phyloP scores from a whole-genome alignment of 768 basidiomycete species.

The Tricholoma saponaceum region DNA sequence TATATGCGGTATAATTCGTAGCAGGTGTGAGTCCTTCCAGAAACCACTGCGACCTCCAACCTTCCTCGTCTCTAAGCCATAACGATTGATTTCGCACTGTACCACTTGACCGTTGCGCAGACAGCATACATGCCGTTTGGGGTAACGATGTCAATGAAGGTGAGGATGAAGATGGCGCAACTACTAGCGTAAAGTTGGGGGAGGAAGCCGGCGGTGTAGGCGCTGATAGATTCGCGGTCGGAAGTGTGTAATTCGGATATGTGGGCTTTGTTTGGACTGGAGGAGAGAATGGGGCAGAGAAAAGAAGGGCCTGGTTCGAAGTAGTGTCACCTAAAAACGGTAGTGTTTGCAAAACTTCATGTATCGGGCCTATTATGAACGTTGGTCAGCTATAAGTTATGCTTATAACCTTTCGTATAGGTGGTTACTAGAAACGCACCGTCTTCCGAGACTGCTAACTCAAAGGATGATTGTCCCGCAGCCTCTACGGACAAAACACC shows the following conservation, averaged over 20 bases:
- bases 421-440: constrained; percentile 21
- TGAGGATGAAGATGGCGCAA: constrained; percentile 45
- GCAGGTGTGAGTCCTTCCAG: constrained; percentile 51
- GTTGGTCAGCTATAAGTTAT: background rate
- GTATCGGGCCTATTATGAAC: constrained; percentile 39
- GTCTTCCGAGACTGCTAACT: constrained; percentile 52
- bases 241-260: constrained; percentile 78
- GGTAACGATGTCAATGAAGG: constrained; percentile 36
- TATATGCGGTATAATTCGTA: constrained; percentile 80
- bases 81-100: constrained; percentile 38
- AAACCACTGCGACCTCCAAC: constrained; percentile 70
- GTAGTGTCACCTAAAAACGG: constrained; percentile 76
- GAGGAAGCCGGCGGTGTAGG: constrained; percentile 37
- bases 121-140: constrained; percentile 60
- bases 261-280: constrained; percentile 31
- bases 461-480: constrained; percentile 40
- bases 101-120: constrained; percentile 31
- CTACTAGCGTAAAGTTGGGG: constrained; percentile 51
- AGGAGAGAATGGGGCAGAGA: constrained; percentile 53
- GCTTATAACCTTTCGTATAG: background rate
- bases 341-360: constrained; percentile 33
- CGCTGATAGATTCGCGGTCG: constrained; percentile 46
- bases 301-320: constrained; percentile 65
- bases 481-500: constrained; percentile 49
- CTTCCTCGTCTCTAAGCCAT: constrained; percentile 54